Evolutionary conservation across 805 yeast species (phyloP).

Genomic region (Metschnikowia amazonensis): DNA sequence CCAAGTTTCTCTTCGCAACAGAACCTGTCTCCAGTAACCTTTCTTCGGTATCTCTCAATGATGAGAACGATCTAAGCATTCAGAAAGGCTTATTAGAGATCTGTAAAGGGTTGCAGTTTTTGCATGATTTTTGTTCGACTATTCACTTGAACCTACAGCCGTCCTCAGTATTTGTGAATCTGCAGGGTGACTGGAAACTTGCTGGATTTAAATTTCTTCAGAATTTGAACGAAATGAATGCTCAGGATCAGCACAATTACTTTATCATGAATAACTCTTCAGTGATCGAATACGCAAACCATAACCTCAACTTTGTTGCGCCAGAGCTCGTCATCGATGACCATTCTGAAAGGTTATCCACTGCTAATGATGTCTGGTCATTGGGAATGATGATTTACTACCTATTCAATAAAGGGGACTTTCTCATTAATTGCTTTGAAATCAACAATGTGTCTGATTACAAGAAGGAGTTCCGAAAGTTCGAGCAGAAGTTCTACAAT

Average conservation of each 20-base stretch:
- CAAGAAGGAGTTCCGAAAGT: slow-evolving; percentile 49
- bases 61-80: slow-evolving; percentile 63
- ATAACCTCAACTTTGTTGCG: slow-evolving; percentile 71
- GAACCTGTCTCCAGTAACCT: slow-evolving; percentile 68
- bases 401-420: slow-evolving; percentile 55
- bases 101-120: slow-evolving; percentile 72
- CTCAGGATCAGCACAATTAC: slow-evolving; percentile 51
- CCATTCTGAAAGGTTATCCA: slow-evolving; percentile 47
- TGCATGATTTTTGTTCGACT: slow-evolving; percentile 70
- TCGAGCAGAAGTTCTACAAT: slow-evolving; percentile 44
- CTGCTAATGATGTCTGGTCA: slow-evolving; percentile 78
- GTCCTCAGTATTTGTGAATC: slow-evolving; percentile 67
- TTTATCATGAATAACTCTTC: slow-evolving; percentile 71
- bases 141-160: slow-evolving; percentile 82
- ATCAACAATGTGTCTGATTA: slow-evolving; percentile 56
- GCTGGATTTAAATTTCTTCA: slow-evolving; percentile 60
- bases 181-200: slow-evolving; percentile 90
- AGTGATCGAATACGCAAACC: slow-evolving; percentile 71
- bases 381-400: slow-evolving; percentile 73
- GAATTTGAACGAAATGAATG: slow-evolving; percentile 47
- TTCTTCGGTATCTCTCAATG: slow-evolving; percentile 29
- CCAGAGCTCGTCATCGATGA: slow-evolving; percentile 74
- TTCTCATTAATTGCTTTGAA: slow-evolving; percentile 39
- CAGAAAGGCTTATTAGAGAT: slow-evolving; percentile 82
- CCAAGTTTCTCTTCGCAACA: slow-evolving; percentile 75